Conservation (phyloP, 345 rosid species). For the Ceriops decandra region DNA sequence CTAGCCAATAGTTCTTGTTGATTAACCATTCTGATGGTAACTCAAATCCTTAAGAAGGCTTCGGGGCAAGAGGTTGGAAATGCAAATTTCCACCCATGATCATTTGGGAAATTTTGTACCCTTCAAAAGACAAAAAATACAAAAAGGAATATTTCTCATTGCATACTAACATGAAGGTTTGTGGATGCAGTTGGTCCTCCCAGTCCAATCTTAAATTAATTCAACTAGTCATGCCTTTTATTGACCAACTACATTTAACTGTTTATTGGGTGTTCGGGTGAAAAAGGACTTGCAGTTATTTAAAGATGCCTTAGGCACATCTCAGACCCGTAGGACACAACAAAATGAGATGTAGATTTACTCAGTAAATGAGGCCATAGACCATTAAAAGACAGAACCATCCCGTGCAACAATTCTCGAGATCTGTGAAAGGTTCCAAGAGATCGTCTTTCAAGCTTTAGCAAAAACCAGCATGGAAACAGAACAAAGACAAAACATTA, state of each 20-base stretch:
- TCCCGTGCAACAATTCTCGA: background rate
- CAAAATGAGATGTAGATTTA: conserved; percentile 17
- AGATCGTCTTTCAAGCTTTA: too few species aligned
- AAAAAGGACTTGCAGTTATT: conserved; percentile 17
- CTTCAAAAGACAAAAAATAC: too few species aligned
- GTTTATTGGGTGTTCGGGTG: conserved; percentile 32
- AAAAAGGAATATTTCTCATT: too few species aligned
- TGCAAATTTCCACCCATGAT: too few species aligned
- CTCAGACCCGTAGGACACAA: conserved; percentile 26
- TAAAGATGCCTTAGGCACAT: conserved; percentile 31
- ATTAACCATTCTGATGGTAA: too few species aligned
- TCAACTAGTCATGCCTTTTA: background rate
- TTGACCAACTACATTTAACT: conserved; percentile 17
- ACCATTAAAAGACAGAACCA: conserved; percentile 11
- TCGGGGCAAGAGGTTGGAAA: too few species aligned
- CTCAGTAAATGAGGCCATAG: conserved; percentile 11
- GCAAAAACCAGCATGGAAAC: too few species aligned
- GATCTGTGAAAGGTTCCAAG: background rate
- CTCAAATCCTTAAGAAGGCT: too few species aligned
- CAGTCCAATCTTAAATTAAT: background rate
- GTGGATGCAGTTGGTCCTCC: background rate
- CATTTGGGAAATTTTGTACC: too few species aligned
- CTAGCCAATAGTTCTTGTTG: too few species aligned
- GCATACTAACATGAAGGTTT: too few species aligned
- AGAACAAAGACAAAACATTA: too few species aligned